Evolutionary conservation across 192 early-diverging fungal genomes (phyloP).

Genomic region (Dimargaris cristalligena): DNA sequence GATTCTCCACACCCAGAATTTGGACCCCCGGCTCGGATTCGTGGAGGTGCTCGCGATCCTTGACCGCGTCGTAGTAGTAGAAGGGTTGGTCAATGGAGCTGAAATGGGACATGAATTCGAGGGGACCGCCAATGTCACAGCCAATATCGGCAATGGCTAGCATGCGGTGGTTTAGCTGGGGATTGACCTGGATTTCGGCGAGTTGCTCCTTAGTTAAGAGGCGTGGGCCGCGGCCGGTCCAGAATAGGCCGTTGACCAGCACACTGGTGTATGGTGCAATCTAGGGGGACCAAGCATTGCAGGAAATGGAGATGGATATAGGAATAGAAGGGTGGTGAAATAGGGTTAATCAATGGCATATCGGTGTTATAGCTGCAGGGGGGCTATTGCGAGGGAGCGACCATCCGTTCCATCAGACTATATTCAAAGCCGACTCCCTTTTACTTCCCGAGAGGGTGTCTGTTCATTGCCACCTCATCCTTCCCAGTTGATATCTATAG

Average conservation of each 20-base stretch:
- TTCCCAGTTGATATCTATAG: not conserved
- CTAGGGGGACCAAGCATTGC: slow-evolving; percentile 19
- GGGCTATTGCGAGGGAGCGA: too few species aligned
- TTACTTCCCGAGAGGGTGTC: too few species aligned
- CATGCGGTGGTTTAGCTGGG: slow-evolving; percentile 50
- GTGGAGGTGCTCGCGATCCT: slow-evolving; percentile 47
- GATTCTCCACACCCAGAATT: slow-evolving; percentile 93
- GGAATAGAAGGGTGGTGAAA: slow-evolving; percentile 11
- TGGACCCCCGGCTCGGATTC: slow-evolving; percentile 72
- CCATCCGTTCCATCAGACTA: too few species aligned
- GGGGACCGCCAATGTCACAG: slow-evolving; percentile 84
- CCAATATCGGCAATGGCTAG: slow-evolving; percentile 80
- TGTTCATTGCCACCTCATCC: too few species aligned
- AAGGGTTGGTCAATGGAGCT: slow-evolving; percentile 82
- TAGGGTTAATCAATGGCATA: too few species aligned
- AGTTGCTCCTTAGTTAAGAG: slow-evolving; percentile 76
- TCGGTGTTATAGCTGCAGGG: too few species aligned
- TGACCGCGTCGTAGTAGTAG: slow-evolving; percentile 79
- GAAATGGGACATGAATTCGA: slow-evolving; percentile 85
- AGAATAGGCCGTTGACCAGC: slow-evolving; percentile 88
- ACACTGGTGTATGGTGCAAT: slow-evolving; percentile 84
- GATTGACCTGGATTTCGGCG: slow-evolving; percentile 42
- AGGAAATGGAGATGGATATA: not conserved
- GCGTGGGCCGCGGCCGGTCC: slow-evolving; percentile 73
- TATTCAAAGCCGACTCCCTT: too few species aligned